These are phyloP conservation scores for Verbascum thapsus DNA, from an alignment of 257 asterid species.

Conservation along the genomic window DNA sequence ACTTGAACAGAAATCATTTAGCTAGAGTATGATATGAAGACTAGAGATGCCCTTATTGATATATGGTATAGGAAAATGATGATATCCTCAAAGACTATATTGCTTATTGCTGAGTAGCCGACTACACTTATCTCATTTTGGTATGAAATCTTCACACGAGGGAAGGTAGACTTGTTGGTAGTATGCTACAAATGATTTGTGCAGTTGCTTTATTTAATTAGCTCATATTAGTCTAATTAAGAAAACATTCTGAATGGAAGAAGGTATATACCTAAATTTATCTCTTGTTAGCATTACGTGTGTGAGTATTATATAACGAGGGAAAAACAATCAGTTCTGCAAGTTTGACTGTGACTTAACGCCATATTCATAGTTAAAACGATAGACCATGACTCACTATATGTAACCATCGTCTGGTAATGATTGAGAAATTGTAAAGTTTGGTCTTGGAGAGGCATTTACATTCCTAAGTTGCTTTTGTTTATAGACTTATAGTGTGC, in stretches of 20 bases:
- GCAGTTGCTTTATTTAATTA: slow-evolving; percentile 7
- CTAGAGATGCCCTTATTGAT: background rate
- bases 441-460: slow-evolving; percentile 2
- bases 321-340: background rate
- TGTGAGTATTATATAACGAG: no score
- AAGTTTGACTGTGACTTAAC: background rate
- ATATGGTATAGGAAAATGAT: background rate
- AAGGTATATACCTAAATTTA: no score
- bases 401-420: background rate
- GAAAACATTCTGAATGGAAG: background rate
- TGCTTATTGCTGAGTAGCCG: background rate
- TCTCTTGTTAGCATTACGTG: no score
- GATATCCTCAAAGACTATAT: background rate
- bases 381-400: background rate
- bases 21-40: slow-evolving; percentile 1
- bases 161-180: slow-evolving; percentile 16
- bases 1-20: background rate
- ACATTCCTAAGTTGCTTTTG: no score
- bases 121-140: background rate
- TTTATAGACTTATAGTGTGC: no score
- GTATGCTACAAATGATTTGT: slow-evolving; percentile 1
- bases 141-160: background rate
- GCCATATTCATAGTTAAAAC: background rate
- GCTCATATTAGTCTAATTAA: slow-evolving; percentile 1
- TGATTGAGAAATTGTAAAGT: slow-evolving; percentile 6